Percentiles rank a stretch among this genome's conserved stretches.
These are phyloP conservation scores for Quercus variabilis DNA, from an alignment of 306 rosid species.

Conservation along the genomic window DNA sequence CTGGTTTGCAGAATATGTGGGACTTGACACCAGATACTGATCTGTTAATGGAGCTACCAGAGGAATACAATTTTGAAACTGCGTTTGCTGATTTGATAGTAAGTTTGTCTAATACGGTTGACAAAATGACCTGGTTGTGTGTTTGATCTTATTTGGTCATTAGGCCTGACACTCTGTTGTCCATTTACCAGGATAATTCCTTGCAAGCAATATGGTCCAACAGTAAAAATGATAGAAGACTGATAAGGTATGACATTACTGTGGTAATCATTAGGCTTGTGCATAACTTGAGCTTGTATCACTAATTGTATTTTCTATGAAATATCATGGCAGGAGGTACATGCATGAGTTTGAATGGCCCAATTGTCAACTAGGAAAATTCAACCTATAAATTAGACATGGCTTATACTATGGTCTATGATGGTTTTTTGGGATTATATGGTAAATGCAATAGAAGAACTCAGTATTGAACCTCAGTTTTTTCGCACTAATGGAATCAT, in stretches of 20 bases:
- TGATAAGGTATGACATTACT: conserved; percentile 31
- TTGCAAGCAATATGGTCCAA: conserved; percentile 69
- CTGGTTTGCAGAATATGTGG: conserved; percentile 59
- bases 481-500: not conserved
- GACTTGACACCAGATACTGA: conserved; percentile 63
- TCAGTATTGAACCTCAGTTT: not conserved
- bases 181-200: conserved; percentile 57
- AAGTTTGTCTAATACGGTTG: conserved; percentile 18
- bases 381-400: not conserved
- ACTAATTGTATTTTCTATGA: not conserved
- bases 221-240: conserved; percentile 16
- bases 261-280: not conserved
- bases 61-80: conserved; percentile 51
- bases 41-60: conserved; percentile 49
- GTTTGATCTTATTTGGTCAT: not conserved
- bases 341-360: not conserved
- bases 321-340: not conserved
- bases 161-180: not conserved
- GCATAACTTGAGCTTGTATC: not conserved
- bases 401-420: not conserved
- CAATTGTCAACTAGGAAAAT: not conserved
- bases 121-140: not conserved
- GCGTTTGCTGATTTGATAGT: conserved; percentile 71
- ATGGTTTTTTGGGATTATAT: not conserved
- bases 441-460: not conserved